phyloP scores from a whole-genome alignment of 2,329 filamentous ascomycete genomes.

The Hypoxylon sp. region DNA sequence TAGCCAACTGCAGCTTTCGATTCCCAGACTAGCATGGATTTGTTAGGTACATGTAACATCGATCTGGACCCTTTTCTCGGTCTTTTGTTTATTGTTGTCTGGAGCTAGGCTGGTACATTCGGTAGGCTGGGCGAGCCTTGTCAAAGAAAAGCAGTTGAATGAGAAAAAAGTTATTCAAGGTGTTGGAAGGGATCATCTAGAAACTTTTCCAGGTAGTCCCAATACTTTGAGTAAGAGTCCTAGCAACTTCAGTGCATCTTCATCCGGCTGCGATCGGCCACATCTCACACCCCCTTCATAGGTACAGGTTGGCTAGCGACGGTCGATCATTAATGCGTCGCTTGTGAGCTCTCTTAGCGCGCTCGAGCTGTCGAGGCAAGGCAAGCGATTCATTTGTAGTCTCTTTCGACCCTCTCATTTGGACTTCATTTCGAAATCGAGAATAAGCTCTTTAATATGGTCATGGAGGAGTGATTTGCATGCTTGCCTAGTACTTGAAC shows the following conservation, averaged over 20 bases:
- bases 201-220: neutral
- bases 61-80: constrained; percentile 28
- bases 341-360: constrained; percentile 17
- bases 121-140: constrained; percentile 16
- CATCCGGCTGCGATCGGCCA: constrained; percentile 24
- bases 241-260: constrained; percentile 17
- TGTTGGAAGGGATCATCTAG: neutral
- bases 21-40: constrained; percentile 22
- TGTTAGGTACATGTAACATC: constrained; percentile 26
- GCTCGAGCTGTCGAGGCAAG: constrained; percentile 4
- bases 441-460: neutral
- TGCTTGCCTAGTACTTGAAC: constrained; percentile 4
- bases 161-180: neutral
- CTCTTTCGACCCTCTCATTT: constrained; percentile 11
- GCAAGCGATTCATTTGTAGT: neutral
- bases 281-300: constrained; percentile 24
- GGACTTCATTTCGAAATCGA: constrained; percentile 1
- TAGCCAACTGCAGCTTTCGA: constrained; percentile 30
- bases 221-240: neutral
- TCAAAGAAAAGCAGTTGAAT: constrained; percentile 2
- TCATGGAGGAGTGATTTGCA: neutral
- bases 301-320: constrained; percentile 13
- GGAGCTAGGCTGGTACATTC: too few relatives aligned
- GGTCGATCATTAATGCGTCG: constrained; percentile 39
- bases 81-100: constrained; percentile 23